Evolutionary conservation across 768 basidiomycete genomes (phyloP), one percentile per base, ranked within the genome.

Genomic region (Scleroderma citrinum): DNA sequence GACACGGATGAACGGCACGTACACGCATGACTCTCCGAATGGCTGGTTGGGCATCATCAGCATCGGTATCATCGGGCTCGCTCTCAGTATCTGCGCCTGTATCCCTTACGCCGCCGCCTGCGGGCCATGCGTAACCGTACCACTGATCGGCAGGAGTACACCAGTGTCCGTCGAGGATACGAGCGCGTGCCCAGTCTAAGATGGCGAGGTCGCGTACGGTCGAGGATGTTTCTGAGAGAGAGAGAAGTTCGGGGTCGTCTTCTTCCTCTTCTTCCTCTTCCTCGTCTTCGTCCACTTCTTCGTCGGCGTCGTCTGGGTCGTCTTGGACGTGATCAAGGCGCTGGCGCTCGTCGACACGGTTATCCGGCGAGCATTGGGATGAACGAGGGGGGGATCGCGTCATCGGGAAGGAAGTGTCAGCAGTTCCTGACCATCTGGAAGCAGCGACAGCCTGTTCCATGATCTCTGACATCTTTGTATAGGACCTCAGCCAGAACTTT

Each of bases 101-200:
- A 21, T 56, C 63, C 39, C 58, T 51, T 48, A 62, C 50, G 71
- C 73, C 38, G 49, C 68, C 44, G 50, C 60, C 48, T 63, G 66
- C 55, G 64, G 70, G 46, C 75, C 76, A 26, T 60, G 71, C 49
- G 67, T 73, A 60, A 10, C 68, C 64, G 44, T 80, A 85, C 76
- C 77, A 87, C 40, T 79, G 72, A 60, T 90, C 87, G 0, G 81
- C 83, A 10, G 87, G 87, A 44, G 76, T 83, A 38, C 82, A 65
- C 87, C 87, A 90, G 56, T 80, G 75, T 3, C 87, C 87, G 48
- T 90, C 86, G 17, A 89, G 65, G 42, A 90, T 82, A 41, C 86
- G 69, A 19, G 71, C 74, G 30, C 87, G 72, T 5, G 83, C 83
- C 84, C 85, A 88, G 54, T 86, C 85, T 12, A 75, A 71, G 46